Percentiles rank a stretch among this genome's conserved stretches.
Evolutionary conservation across 2,329 filamentous ascomycete species (phyloP).

Genomic region (Colletotrichum sp.): DNA sequence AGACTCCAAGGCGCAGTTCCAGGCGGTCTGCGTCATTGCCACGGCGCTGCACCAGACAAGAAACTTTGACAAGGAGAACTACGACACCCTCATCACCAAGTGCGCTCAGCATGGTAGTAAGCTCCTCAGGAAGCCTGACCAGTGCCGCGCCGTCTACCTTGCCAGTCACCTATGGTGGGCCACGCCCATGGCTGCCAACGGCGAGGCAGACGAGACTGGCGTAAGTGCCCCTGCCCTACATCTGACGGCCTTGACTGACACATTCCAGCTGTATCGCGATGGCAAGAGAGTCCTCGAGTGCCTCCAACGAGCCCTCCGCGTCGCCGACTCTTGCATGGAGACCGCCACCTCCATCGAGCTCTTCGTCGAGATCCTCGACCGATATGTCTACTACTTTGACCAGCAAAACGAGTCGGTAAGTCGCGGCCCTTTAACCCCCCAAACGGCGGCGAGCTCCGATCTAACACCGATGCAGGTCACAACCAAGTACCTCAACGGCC

Average conservation of each 20-base stretch:
- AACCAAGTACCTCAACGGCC: constrained; percentile 95
- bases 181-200: constrained; percentile 77
- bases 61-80: constrained; percentile 95
- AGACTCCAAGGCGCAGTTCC: constrained; percentile 96
- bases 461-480: constrained; percentile 64
- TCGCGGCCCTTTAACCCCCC: not conserved
- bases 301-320: constrained; percentile 90
- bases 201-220: constrained; percentile 81
- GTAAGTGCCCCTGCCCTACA: constrained; percentile 53
- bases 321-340: constrained; percentile 99
- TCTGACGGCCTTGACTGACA: constrained; percentile 26
- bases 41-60: constrained; percentile 87
- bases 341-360: constrained; percentile 95
- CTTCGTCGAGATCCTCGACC: constrained; percentile 97
- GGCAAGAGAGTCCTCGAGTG: constrained; percentile 97
- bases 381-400: constrained; percentile 99
- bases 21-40: constrained; percentile 94
- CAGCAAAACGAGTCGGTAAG: constrained; percentile 93
- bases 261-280: constrained; percentile 85
- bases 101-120: constrained; percentile 97
- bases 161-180: constrained; percentile 99
- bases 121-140: constrained; percentile 94
- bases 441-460: not conserved
- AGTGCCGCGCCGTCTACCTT: constrained; percentile 94
- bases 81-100: constrained; percentile 98